These are phyloP conservation scores for Populus trichocarpa DNA, from an alignment of 441 rosid species.

Conservation along the genomic window DNA sequence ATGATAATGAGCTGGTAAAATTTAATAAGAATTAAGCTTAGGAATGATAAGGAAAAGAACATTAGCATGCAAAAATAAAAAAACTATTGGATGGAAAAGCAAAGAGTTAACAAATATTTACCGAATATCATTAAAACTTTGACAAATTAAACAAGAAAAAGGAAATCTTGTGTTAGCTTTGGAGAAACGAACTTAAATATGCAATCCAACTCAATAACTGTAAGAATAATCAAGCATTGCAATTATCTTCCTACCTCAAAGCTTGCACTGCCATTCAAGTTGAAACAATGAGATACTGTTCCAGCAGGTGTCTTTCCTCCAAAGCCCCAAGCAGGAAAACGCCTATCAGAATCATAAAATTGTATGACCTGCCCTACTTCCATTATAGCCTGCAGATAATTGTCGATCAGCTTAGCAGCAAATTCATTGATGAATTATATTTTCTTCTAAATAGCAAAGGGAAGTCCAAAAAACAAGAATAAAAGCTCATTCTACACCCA, in stretches of 20 bases:
- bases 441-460: not conserved
- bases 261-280: constrained; percentile 56
- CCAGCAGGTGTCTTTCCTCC: constrained; percentile 66
- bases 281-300: constrained; percentile 71
- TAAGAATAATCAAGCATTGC: not conserved
- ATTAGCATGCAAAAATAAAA: too few species aligned
- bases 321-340: constrained; percentile 87
- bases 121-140: too few species aligned
- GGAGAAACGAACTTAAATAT: not conserved
- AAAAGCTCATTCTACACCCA: not conserved
- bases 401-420: not conserved
- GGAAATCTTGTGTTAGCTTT: not conserved
- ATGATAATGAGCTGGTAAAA: too few species aligned
- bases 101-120: too few species aligned
- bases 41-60: too few species aligned
- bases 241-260: constrained; percentile 42
- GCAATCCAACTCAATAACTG: not conserved
- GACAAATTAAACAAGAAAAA: not conserved
- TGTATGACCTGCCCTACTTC: constrained; percentile 86
- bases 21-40: too few species aligned
- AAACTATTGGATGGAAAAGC: too few species aligned
- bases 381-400: constrained; percentile 58
- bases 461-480: not conserved
- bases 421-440: not conserved
- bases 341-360: constrained; percentile 72